phyloP scores from a whole-genome alignment of 305 asterid species.

The Coffea humblotiana region DNA sequence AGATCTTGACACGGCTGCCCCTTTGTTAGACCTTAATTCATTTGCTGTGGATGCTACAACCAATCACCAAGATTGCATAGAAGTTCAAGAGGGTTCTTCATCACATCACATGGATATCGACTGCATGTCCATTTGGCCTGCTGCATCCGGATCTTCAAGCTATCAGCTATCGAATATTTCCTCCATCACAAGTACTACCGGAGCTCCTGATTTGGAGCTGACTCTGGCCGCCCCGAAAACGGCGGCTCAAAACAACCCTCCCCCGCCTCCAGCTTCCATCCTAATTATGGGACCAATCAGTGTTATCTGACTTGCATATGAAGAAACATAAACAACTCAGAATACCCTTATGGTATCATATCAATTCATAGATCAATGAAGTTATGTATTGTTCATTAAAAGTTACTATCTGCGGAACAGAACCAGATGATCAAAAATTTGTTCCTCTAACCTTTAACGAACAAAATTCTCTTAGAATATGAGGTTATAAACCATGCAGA shows the following conservation, averaged over 20 bases:
- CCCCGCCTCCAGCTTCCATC: constrained; percentile 32
- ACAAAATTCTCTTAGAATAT: background rate
- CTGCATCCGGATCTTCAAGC: constrained; percentile 19
- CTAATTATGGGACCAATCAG: constrained; percentile 36
- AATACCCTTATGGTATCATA: background rate
- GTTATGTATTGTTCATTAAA: constrained; percentile 12
- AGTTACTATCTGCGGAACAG: background rate
- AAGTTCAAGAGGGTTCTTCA: constrained; percentile 1
- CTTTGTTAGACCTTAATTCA: constrained; percentile 37
- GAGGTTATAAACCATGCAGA: background rate
- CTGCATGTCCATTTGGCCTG: constrained; percentile 13
- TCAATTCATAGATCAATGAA: background rate
- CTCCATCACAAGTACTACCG: constrained; percentile 17
- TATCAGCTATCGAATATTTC: constrained; percentile 9
- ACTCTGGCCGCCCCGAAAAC: constrained; percentile 45
- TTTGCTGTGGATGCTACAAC: constrained; percentile 10
- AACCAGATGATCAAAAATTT: background rate
- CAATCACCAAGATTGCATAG: constrained; percentile 7
- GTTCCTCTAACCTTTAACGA: background rate
- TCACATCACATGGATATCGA: constrained; percentile 6
- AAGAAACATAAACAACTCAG: constrained; percentile 4
- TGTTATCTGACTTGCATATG: constrained; percentile 27
- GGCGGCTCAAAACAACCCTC: constrained; percentile 23
- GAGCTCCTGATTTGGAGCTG: constrained; percentile 44
- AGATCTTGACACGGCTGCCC: constrained; percentile 2